Evolutionary conservation across 2,329 filamentous ascomycete genomes (phyloP), one percentile per base, ranked within the genome.

Genomic region (Claviceps purpurea): DNA sequence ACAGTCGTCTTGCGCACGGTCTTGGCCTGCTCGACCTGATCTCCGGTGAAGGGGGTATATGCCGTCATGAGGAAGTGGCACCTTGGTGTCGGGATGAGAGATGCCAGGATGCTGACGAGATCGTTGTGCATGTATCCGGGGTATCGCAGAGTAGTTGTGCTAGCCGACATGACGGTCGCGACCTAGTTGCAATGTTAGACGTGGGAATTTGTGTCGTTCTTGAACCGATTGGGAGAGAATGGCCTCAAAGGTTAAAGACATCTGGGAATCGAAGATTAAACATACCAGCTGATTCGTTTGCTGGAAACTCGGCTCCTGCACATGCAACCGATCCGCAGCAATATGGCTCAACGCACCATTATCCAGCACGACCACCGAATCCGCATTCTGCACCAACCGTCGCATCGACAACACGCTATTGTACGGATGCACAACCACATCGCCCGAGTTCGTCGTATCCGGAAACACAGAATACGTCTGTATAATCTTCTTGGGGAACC

Each of bases 71-170:
- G 77, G 78, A 98, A 98, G 72, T 98, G 94, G 65, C 90, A 95
- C 60, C 93, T 84, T 10, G 93, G 94, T 0, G 91, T 98, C 1
- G 93, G 93, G 56, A 98, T 97, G 43, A 98, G 78, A 20, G 89
- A 95, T 24, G 94, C 93, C 53, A 98, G 79, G 61, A 98, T 97
- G 68, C 91, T 93, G 64, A 95, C 90, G 16, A 98, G 84, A 65
- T 98, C 93, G 68, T 98, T 98, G 75, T 98, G 93, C 93, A 98
- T 98, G 71, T 98, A 98, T 41, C 93, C 93, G 1, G 93, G 93
- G 67, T 98, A 98, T 64, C 93, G 81, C 49, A 98, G 81, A 2
- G 94, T 96, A 10, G 91, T 97, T 4, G 93, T 98, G 64, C 89
- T 94, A 41, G 93, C 93, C 39, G 90, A 96, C 93, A 98, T 98